Conservation (phyloP, 768 basidiomycete genomes). For the Mycena albidolilacea region DNA sequence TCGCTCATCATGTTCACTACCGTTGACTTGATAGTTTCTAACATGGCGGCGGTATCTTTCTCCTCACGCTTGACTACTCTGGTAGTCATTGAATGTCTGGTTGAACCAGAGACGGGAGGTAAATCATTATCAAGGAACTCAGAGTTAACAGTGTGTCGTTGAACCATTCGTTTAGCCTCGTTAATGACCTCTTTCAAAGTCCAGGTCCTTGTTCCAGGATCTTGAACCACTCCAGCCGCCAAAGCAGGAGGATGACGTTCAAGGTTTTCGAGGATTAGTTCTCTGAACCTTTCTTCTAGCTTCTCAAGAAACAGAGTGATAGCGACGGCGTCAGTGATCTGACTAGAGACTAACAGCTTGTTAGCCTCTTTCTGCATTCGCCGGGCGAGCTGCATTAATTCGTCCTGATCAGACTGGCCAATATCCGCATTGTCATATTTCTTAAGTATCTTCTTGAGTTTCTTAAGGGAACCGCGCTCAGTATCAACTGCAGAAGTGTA, state of each 20-base stretch:
- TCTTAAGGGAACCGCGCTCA: not conserved
- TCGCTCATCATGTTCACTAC: constrained; percentile 14
- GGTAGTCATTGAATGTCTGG: not conserved
- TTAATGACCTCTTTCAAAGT: not conserved
- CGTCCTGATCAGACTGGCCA: not conserved
- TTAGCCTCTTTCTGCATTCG: not conserved
- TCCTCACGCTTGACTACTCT: not conserved
- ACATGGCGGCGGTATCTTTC: not conserved
- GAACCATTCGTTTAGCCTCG: not conserved
- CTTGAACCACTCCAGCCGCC: not conserved
- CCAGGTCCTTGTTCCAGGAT: not conserved
- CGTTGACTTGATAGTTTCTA: constrained; percentile 5
- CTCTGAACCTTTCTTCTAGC: not conserved
- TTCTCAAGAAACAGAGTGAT: constrained; percentile 2
- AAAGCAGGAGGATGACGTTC: not conserved
- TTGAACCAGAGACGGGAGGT: not conserved
- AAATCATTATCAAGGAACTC: not conserved
- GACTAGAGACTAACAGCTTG: not conserved
- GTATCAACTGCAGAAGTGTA: not conserved
- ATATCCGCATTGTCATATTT: not conserved
- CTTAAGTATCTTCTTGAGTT: not conserved
- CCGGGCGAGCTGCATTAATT: not conserved
- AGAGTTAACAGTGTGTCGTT: not conserved
- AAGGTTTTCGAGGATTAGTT: not conserved
- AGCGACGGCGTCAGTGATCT: constrained; percentile 4